Base-by-base conservation (phyloP, 1,284 basidiomycete genomes). In the Trametes sp. region DNA sequence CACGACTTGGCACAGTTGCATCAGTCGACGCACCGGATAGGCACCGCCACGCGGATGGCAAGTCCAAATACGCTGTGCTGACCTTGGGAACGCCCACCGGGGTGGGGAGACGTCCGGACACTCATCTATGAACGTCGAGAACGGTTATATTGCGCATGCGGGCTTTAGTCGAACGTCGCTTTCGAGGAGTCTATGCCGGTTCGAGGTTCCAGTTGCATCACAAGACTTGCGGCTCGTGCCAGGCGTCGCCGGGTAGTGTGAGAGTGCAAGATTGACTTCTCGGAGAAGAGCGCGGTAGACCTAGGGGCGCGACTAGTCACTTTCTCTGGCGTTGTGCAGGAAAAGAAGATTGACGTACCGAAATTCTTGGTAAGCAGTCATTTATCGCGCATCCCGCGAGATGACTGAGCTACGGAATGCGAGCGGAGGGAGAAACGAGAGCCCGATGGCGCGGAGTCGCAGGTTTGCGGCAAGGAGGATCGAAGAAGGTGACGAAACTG, bases 161-260 rank as follows among this genome's bases (percentile, higher is more conserved):
- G 51, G 33, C 14, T 16, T 24, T n/a, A 19, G 45, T 21, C n/a
- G 29, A 28, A 2, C 46, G 21, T 48, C 51, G 35, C 26, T n/a
- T 16, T n/a, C 33, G 8, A 23, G 16, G 4, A 35, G n/a, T 9
- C 44, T 14, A 48, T 19, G 45, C 51, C 52, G 31, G 26, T 16
- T 28, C 10, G 33, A 11, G 19, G 31, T 8, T 29, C 16, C 42
- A 53, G 44, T 36, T 28, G 42, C 19, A 23, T 31, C 28, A 33
- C 8, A 10, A 24, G n/a, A 29, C 33, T 23, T 45, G 42, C 4
- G 49, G 35, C 38, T 44, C 33, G 50, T 38, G 13, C 46, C 28
- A 49, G 63, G 59, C 55, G 50, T 54, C 9, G 33, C 55, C 63
- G 63, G 63, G 55, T 61, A 61, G 51, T 54, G 63, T 61, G 63